Evolutionary conservation across 73 alveolate genomes (phyloP), one percentile per base, ranked within the genome.

Genomic region (Stentor coeruleus): DNA sequence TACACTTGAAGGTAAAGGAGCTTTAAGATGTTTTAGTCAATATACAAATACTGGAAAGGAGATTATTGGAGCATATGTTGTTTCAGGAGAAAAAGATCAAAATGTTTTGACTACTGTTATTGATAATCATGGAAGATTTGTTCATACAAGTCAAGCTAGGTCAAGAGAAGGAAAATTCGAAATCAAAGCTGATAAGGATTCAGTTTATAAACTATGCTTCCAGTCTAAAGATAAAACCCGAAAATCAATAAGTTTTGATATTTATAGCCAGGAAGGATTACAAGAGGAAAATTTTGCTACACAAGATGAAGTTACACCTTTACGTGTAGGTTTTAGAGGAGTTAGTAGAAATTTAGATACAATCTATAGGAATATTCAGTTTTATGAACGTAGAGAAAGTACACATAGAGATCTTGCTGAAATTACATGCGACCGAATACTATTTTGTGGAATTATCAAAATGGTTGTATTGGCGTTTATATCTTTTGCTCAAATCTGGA

Each of bases 1-100:
- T 57, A 57, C 73, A n/a, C 73, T 57, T 57, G 35, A n/a, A 20
- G 73, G 73, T n/a, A n/a, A 57, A n/a, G n/a, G n/a, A n/a, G 28
- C 28, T n/a, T n/a, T 20, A 31, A 57, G 28, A 20, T 57, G 73
- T 31, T 57, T 20, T 31, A 20, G 28, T 57, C 73, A 20, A 0
- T 20, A 20, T n/a, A 2, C 73, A 57, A 2, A n/a, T 57, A 57
- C 15, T 20, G 73, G 73, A 57, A 57, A 31, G 1, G 73, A 57
- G 73, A 31, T 57, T 0, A 31, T 57, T 20, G 73, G 73, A 1
- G 73, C 73, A 20, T 57, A 57, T 57, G 73, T 57, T n/a, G 28
- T 57, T 57, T 57, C 73, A 20, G 73, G 73, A 31, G 73, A 57
- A 20, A 31, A 31, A 1, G 73, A 57, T 31, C 73, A 57, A 57